Percentiles rank a stretch among this genome's conserved stretches.
These are phyloP conservation scores for Podospora comata DNA, from an alignment of 495 filamentous ascomycete species.

Conservation along the genomic window DNA sequence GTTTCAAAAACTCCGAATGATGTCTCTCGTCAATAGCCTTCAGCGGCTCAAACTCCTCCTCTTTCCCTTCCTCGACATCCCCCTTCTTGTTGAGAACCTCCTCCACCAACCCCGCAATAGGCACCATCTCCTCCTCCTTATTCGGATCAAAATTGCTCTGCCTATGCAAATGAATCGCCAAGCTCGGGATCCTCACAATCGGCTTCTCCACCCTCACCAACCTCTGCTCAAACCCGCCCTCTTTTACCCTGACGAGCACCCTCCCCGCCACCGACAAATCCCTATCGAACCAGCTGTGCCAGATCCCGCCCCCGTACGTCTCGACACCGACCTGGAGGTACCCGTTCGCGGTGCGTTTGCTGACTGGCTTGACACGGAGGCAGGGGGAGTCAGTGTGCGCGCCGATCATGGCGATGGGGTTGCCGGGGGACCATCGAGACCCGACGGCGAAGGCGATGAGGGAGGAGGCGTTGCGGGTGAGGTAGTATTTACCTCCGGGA, in stretches of 20 bases:
- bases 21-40: constrained; percentile 78
- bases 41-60: constrained; percentile 64
- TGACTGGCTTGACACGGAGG: constrained; percentile 87
- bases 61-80: constrained; percentile 38
- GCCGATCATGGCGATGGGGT: constrained; percentile 91
- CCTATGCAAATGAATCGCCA: constrained; percentile 91
- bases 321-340: constrained; percentile 95
- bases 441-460: constrained; percentile 94
- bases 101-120: constrained; percentile 82
- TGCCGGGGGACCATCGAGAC: constrained; percentile 87
- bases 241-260: constrained; percentile 64
- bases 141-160: constrained; percentile 85
- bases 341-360: constrained; percentile 78
- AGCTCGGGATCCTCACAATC: constrained; percentile 83
- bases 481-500: constrained; percentile 91
- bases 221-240: constrained; percentile 70
- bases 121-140: constrained; percentile 93
- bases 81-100: constrained; percentile 74
- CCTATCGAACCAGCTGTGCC: constrained; percentile 90
- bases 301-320: constrained; percentile 87
- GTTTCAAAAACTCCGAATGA: constrained; percentile 78
- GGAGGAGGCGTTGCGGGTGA: constrained; percentile 91
- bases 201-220: constrained; percentile 88
- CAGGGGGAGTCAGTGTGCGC: constrained; percentile 95
- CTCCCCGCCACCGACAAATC: constrained; percentile 90